Evolutionary conservation across 805 yeast genomes (phyloP), one percentile per base, ranked within the genome.

Genomic region (Spathaspora girioi): DNA sequence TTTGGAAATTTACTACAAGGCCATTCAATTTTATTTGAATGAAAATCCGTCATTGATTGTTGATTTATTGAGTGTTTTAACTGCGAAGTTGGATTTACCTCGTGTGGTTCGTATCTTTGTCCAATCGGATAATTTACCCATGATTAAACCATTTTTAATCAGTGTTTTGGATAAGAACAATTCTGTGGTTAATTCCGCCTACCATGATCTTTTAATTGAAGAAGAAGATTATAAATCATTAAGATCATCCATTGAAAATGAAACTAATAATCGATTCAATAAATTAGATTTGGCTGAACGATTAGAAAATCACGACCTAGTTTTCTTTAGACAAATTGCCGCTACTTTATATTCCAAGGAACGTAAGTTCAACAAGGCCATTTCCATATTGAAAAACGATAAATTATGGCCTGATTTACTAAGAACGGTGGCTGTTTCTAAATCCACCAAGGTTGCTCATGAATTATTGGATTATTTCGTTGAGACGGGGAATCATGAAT

Each of bases 1-100:
- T 74, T 78, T 94, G 70, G 99, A 94, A 77, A 91, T 94, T 53
- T 94, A 92, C 75, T 94, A 93, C 84, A 90, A 91, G 76, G 97
- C 98, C 11, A 89, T 94, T 65, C 92, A 89, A 76, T 94, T 94
- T 70, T 94, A 94, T 71, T 83, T 93, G 69, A 82, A 82, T 49
- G 93, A 91, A 73, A 96, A 91, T 70, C 99, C 99, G 56, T 84
- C 92, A 50, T 79, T 93, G 58, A 78, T 94, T 63, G 87, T 88
- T 52, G 99, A 94, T 65, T 78, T 94, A 68, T 78, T 94, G 61
- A 71, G 92, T 8, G 96, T 83, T 11, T 79, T 94, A 65, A 80
- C 92, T 14, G 89, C 97, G 52, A 89, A 96, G 72, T 78, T 94
- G 56, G 99, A 94, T 63, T 85, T 94, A 60, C 88, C 97, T 64